A percentile compares a stretch with the other conserved stretches of the same genome.
phyloP scores from a whole-genome alignment of 2,329 filamentous ascomycete genomes.

The Pseudogymnoascus sp. region DNA sequence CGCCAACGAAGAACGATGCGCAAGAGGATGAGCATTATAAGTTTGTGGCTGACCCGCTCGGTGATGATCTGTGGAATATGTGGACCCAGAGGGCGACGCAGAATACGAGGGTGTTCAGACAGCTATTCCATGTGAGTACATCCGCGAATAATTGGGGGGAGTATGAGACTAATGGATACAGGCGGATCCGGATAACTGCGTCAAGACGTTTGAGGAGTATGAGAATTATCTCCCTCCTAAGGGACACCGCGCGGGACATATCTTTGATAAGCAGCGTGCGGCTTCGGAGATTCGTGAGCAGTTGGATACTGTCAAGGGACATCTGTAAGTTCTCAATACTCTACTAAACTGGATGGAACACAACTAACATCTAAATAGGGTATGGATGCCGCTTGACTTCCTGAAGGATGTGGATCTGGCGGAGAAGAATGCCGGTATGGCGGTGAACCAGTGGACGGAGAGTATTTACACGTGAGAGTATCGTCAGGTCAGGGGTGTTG shows the following conservation, averaged over 20 bases:
- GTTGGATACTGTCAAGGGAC: slow-evolving; percentile 72
- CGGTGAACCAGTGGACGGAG: slow-evolving; percentile 81
- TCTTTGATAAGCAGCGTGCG: slow-evolving; percentile 73
- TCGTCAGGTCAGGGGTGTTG: neutral
- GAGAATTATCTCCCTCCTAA: slow-evolving; percentile 65
- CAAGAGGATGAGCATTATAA: slow-evolving; percentile 53
- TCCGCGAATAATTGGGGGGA: neutral
- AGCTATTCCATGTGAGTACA: slow-evolving; percentile 79
- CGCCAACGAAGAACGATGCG: slow-evolving; percentile 58
- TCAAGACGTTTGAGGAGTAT: slow-evolving; percentile 87
- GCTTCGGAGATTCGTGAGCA: slow-evolving; percentile 65
- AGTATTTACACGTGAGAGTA: slow-evolving; percentile 62
- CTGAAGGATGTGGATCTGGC: slow-evolving; percentile 80
- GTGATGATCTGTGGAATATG: slow-evolving; percentile 55
- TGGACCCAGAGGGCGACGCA: slow-evolving; percentile 62
- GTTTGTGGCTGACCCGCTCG: slow-evolving; percentile 63
- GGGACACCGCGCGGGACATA: slow-evolving; percentile 71
- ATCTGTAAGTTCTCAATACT: slow-evolving; percentile 50
- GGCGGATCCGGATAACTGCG: slow-evolving; percentile 29
- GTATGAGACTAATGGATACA: neutral
- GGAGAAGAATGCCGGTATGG: slow-evolving; percentile 60
- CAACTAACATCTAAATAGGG: slow-evolving; percentile 30
- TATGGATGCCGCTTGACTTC: slow-evolving; percentile 93
- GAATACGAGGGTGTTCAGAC: slow-evolving; percentile 69
- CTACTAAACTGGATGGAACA: too few species aligned